Conservation (phyloP, 1,139 yeast genomes). For the Yamadazyma trypodendri region DNA sequence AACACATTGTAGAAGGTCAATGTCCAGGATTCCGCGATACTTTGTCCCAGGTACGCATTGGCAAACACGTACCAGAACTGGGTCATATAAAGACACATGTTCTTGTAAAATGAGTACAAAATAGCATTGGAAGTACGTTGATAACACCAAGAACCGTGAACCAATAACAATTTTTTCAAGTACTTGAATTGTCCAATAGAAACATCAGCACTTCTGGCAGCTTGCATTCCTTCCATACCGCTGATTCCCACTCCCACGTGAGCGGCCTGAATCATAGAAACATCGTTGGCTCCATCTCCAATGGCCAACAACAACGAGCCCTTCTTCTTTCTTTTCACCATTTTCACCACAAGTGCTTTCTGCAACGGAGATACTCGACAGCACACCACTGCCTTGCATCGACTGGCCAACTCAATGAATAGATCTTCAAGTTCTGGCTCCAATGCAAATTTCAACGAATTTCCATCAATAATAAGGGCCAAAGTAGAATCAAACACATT, state of each 20-base stretch:
- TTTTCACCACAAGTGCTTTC: conserved; percentile 90
- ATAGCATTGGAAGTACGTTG: conserved; percentile 92
- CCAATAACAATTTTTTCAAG: conserved; percentile 76
- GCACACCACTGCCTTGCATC: conserved; percentile 90
- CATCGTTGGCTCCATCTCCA: conserved; percentile 98
- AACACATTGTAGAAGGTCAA: conserved; percentile 94
- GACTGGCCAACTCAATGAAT: conserved; percentile 74
- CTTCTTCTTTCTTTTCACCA: conserved; percentile 61
- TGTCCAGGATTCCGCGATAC: conserved; percentile 97
- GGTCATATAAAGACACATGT: conserved; percentile 92
- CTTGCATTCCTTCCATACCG: conserved; percentile 99
- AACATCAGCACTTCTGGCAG: conserved; percentile 96
- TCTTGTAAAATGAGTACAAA: conserved; percentile 91
- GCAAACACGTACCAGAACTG: conserved; percentile 97
- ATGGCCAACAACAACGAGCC: conserved; percentile 82
- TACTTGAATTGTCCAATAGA: conserved; percentile 95
- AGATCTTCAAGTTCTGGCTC: conserved; percentile 78
- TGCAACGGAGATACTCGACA: conserved; percentile 98
- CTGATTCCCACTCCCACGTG: conserved; percentile 98
- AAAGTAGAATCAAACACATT: conserved; percentile 58
- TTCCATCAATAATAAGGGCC: conserved; percentile 93
- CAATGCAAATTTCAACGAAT: conserved; percentile 80
- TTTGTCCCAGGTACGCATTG: conserved; percentile 93
- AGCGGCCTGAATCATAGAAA: conserved; percentile 98
- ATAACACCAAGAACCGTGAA: conserved; percentile 98